Evolutionary conservation across 805 yeast genomes (phyloP), one percentile per base, ranked within the genome.

Genomic region (Metschnikowia matae): DNA sequence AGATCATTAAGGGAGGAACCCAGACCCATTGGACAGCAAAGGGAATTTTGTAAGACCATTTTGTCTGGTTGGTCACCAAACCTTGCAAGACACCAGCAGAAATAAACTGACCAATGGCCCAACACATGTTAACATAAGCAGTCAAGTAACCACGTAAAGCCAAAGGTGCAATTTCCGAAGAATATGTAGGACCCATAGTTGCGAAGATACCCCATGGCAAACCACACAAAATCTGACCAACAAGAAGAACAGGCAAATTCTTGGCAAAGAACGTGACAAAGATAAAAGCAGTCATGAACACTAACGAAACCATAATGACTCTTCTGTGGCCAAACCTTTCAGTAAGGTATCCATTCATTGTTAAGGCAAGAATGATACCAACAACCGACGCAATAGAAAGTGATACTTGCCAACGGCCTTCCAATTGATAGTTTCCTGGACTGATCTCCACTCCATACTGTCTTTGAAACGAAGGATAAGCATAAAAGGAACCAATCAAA

Each of bases 1-100:
- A 72, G 48, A 71, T 57, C 29, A 73, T 56, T 26, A 82, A 60
- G 36, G 82, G 81, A 10, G 73, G 60, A 11, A 82, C 78, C 84
- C 84, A 82, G 4, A 72, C 62, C 85, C 85, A 82, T 64, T 82
- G 87, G 10, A 81, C 51, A 2, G 81, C 84, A 60, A 78, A 80
- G 8, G 86, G 85, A 38, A 79, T 68, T 49, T 73, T 68, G 62
- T 78, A 82, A 6, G 81, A n/a, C 68, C 71, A 58, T 18, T 69
- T 58, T 6, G 50, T 48, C 17, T 34, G 49, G 51, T 56, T 53
- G 31, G 47, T 48, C 23, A 61, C 60, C 44, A 65, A 62, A 44
- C 70, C 79, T 54, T 68, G 70, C 55, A 73, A 65, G 15, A 82
- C 77, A 50, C 85, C 83, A 10, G 81, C 64, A 7, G 81, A 71